Percentiles rank a stretch among this genome's conserved stretches.
Evolutionary conservation across 371 early-diverging fungal genomes (phyloP).

Genomic region (Basidiobolus meristosporus): DNA sequence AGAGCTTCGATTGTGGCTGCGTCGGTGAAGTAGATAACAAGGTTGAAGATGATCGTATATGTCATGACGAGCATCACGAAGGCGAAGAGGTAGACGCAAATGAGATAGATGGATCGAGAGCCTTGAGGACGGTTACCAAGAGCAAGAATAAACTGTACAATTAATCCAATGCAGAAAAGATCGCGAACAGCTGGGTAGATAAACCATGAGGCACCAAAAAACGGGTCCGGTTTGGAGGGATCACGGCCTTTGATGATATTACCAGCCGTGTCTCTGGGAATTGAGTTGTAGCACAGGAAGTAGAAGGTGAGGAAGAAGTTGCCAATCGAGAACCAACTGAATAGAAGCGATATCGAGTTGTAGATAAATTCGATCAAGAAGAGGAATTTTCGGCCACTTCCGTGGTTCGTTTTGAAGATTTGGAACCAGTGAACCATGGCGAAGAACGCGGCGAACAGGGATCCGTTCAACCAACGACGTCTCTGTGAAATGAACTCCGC

Average conservation of each 20-base stretch:
- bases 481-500: slow-evolving; percentile 76
- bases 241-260: too few relatives aligned
- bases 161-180: slow-evolving; percentile 39
- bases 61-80: slow-evolving; percentile 34
- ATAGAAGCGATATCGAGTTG: slow-evolving; percentile 31
- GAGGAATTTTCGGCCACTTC: slow-evolving; percentile 32
- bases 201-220: slow-evolving; percentile 15
- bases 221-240: slow-evolving; percentile 9
- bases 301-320: slow-evolving; percentile 63
- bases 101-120: slow-evolving; percentile 38
- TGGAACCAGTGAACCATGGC: slow-evolving; percentile 24
- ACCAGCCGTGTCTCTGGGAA: too few relatives aligned
- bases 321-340: slow-evolving; percentile 33
- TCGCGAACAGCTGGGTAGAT: slow-evolving; percentile 19
- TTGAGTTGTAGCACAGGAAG: slow-evolving; percentile 16
- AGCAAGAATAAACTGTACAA: slow-evolving; percentile 41
- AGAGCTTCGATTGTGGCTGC: too few relatives aligned
- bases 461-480: slow-evolving; percentile 80
- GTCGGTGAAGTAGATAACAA: not conserved
- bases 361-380: slow-evolving; percentile 44
- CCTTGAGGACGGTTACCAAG: slow-evolving; percentile 75
- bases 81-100: slow-evolving; percentile 30
- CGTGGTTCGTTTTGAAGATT: slow-evolving; percentile 40
- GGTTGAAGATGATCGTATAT: slow-evolving; percentile 9
- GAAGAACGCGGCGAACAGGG: slow-evolving; percentile 48